Conservation (phyloP, 176 grass and related monocot species). For the Triticum dicoccoides region DNA sequence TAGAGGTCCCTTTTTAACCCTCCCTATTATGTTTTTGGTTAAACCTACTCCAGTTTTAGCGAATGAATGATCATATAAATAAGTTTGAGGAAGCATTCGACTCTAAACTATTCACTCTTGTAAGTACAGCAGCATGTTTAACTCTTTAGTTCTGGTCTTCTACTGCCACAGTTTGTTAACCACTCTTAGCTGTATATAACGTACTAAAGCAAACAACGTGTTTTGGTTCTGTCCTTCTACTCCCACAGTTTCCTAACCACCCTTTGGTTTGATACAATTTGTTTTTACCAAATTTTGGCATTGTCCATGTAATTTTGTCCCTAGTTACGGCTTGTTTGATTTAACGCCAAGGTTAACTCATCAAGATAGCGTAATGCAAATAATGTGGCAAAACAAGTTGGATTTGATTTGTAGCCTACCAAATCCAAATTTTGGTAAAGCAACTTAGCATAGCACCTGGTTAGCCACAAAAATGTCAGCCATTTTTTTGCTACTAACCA, state of each 20-base stretch:
- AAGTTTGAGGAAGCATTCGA: not conserved
- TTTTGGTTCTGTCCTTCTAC: not conserved
- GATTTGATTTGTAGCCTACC: not conserved
- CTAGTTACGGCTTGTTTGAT: not conserved
- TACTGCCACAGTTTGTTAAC: not conserved
- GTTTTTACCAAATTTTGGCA: not conserved
- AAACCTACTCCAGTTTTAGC: not conserved
- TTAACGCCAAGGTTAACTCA: not conserved
- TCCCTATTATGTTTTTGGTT: not conserved
- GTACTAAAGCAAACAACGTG: not conserved
- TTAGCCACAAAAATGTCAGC: not conserved
- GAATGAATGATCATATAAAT: not conserved
- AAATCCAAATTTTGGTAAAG: not conserved
- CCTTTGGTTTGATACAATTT: not conserved
- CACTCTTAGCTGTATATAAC: not conserved
- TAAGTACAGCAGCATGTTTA: not conserved
- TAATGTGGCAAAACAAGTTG: not conserved
- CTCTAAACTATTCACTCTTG: not conserved
- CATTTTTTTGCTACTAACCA: not conserved
- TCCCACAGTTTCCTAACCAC: not conserved
- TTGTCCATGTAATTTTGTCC: not conserved
- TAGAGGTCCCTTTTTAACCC: not conserved
- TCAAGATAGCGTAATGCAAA: not conserved
- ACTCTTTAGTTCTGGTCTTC: not conserved
- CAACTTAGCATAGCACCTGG: not conserved